These are phyloP conservation scores for Eucalyptus cloeziana DNA, from an alignment of 345 rosid species.

Conservation along the genomic window DNA sequence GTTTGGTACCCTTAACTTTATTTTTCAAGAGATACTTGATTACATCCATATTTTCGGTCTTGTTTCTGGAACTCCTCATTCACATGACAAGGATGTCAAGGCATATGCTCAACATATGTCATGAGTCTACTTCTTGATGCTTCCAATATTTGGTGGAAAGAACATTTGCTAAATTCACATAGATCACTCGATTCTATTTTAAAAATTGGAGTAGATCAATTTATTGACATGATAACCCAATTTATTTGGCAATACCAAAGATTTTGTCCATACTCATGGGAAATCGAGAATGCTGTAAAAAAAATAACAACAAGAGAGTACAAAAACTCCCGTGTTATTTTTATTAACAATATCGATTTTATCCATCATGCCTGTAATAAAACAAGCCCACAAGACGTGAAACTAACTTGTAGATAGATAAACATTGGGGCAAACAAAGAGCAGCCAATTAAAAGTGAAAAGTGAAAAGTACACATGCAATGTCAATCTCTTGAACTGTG, in stretches of 20 bases:
- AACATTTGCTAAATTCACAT: fast-evolving
- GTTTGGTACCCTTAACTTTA: background rate
- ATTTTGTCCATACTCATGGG: fast-evolving
- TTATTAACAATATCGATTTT: background rate
- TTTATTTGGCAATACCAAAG: fast-evolving
- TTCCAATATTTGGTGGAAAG: background rate
- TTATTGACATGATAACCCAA: background rate
- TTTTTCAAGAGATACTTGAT: background rate
- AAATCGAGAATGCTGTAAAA: background rate
- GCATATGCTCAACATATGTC: fast-evolving
- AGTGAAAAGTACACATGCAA: background rate
- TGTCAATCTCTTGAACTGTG: background rate
- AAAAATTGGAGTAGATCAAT: background rate
- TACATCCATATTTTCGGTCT: background rate
- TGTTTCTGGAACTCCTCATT: too few relatives aligned
- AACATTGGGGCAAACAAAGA: background rate
- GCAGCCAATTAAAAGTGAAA: background rate
- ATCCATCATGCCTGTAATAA: background rate
- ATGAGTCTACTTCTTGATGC: background rate
- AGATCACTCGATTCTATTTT: background rate
- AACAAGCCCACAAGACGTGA: background rate
- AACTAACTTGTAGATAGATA: background rate
- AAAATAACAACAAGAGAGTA: background rate
- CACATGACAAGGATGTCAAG: background rate
- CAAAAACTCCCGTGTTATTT: background rate